Evolutionary conservation across 2,329 filamentous ascomycete species (phyloP), one percentile per base, ranked within the genome.

Genomic region (Cladosporium sp.): DNA sequence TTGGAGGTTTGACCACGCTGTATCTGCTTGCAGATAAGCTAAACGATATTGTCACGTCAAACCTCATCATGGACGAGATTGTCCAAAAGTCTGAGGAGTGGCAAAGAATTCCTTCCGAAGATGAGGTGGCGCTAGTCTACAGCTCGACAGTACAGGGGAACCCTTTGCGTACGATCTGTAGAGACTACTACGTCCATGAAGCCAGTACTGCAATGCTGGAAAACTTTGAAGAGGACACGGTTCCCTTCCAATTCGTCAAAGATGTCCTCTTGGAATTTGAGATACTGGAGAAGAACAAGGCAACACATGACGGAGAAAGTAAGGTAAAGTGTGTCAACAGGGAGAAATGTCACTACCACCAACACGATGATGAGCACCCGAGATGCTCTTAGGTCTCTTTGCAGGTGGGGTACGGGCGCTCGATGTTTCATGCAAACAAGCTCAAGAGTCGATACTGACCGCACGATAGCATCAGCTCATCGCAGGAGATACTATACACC

Each of bases 1-100:
- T 28, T 28, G 28, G 7, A 7, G 28, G 28, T 2, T n/a, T 46
- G 23, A 18, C 64, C 54, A 56, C 61, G 5, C 7, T 65, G 7
- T 65, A 65, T 39, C 21, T 65, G 18, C 51, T 66, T 8, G 65
- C 61, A 21, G 62, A 68, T 28, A 65, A 66, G 49, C 58, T 66
- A 5, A 39, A 56, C 7, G 58, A 66, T 34, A 10, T 49, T n/a
- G 7, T 7, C 0, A 57, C 53, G 5, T 30, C 30, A 5, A 61
- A 67, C 48, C n/a, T 58, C 14, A 34, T 56, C 26, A 65, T 65
- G 18, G 56, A 66, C 23, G 28, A 34, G 18, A 36, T 36, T 6
- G 18, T 36, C 1, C 3, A 2, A 1, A 5, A 5, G 13, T 36
- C 34, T 36, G 34, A 36, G 3, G 4, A 16, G 34, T 5, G 16